Conservation (phyloP, 495 filamentous ascomycete genomes). For the Copromyces sp. region DNA sequence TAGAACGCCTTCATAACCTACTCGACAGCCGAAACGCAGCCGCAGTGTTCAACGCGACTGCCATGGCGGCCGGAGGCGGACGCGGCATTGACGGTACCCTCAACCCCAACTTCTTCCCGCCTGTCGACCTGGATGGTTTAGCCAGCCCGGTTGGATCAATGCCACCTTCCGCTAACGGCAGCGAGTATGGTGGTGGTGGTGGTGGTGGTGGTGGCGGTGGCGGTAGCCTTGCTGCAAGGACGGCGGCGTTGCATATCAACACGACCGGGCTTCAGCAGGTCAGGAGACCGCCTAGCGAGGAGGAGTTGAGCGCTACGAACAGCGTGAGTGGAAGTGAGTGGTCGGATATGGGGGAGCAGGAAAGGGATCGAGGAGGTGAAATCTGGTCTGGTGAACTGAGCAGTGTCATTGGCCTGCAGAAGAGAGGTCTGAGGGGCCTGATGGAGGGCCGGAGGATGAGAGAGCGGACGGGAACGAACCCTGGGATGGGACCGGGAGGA, state of each 20-base stretch:
- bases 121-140: conserved; percentile 16
- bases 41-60: conserved; percentile 94
- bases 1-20: conserved; percentile 82
- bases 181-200: background rate
- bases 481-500: background rate
- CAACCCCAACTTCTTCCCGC: conserved; percentile 38
- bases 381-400: conserved; percentile 79
- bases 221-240: conserved; percentile 4
- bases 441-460: conserved; percentile 91
- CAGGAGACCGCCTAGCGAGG: conserved; percentile 30
- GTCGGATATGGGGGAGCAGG: conserved; percentile 31
- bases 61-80: conserved; percentile 94
- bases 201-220: conserved; percentile 5
- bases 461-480: conserved; percentile 43
- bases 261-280: conserved; percentile 23
- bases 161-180: conserved; percentile 19
- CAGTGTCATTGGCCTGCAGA: conserved; percentile 93
- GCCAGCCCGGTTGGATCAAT: conserved; percentile 11
- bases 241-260: conserved; percentile 28
- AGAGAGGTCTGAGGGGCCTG: conserved; percentile 78
- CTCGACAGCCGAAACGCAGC: conserved; percentile 90
- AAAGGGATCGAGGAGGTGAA: conserved; percentile 32
- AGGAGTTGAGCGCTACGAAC: conserved; percentile 39
- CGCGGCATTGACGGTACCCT: conserved; percentile 49
- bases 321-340: conserved; percentile 40